Evolutionary conservation across 225 moss, liverwort and hornwort genomes (phyloP), one percentile per base, ranked within the genome.

Genomic region (Ulota crispa): DNA sequence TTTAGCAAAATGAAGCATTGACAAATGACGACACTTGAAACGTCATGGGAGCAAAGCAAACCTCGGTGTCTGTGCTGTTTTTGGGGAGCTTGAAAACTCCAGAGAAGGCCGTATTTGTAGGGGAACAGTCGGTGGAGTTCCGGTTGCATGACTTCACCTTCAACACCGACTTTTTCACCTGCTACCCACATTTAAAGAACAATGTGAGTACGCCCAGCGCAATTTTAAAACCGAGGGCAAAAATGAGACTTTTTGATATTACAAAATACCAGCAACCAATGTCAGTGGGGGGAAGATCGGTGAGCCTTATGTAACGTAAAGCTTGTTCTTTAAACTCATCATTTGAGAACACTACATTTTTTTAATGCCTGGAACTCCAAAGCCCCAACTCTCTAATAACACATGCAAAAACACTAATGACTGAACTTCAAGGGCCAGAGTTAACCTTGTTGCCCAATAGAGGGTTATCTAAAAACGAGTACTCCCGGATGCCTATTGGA

Each of bases 401-500:
- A 55, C 23, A 50, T 11, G 52, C 31, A 56, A 6, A 6, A 81
- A 75, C 30, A 50, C 54, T 36, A 37, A 5, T 50, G 18, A 1
- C 18, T 18, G 50, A 50, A 50, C 47, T 56, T 26, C 60, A n/a
- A 72, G 47, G 45, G 32, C 41, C 36, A 67, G 74, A 82, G 9
- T 2, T 34, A 57, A 96, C 97, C 97, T 94, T 88, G 43, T 56
- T 83, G 18, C 91, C 91, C 37, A 95, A 70, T 27, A 87, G 91
- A 71, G 90, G 87, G 54, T 95, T 98, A 21, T 93, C 92, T 24
- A 98, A 81, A 87, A 98, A 98, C 30, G 95, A 95, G 81, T 95
- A 95, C 72, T 95, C 97, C 32, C 97, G 89, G 79, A 98, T 93
- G 61, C 86, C 82, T 43, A 95, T 94, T 65, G 68, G 80, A 70